Evolutionary conservation across 352 stramenopile species (phyloP).

Genomic region (Pythium rhizo-oryzae): DNA sequence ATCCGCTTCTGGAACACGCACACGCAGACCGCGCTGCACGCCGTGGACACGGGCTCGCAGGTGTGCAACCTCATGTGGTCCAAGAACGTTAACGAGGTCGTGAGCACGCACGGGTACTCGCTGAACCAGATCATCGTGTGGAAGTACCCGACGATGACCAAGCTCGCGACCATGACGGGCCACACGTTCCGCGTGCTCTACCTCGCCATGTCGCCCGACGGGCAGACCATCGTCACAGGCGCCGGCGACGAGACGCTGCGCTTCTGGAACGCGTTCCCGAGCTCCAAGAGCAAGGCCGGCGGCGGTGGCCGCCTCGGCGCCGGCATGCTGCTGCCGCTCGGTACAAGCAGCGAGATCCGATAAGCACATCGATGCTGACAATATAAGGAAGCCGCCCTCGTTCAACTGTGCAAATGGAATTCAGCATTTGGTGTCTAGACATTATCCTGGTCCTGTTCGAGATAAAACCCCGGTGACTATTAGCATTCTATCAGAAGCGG

Average conservation of each 20-base stretch:
- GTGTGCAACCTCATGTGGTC: slow-evolving; percentile 99
- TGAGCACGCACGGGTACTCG: slow-evolving; percentile 98
- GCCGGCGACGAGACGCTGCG: slow-evolving; percentile 97
- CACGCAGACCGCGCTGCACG: slow-evolving; percentile 86
- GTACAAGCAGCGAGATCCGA: slow-evolving; percentile 61
- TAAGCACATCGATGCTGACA: slow-evolving; percentile 25
- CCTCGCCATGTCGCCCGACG: slow-evolving; percentile 96
- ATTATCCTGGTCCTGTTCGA: no score
- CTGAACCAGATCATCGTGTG: slow-evolving; percentile 98
- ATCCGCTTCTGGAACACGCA: slow-evolving; percentile 99
- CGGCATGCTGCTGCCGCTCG: slow-evolving; percentile 60
- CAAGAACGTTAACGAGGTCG: slow-evolving; percentile 97
- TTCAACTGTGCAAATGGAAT: no score
- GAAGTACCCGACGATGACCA: slow-evolving; percentile 97
- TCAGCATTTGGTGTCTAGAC: no score
- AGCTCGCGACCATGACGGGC: slow-evolving; percentile 96
- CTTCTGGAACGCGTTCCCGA: slow-evolving; percentile 98
- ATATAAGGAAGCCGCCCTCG: not conserved
- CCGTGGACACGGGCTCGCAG: slow-evolving; percentile 95
- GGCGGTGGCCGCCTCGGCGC: slow-evolving; percentile 45
- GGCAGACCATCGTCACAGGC: slow-evolving; percentile 97
- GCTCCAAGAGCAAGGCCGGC: slow-evolving; percentile 52
- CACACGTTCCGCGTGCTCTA: slow-evolving; percentile 97
- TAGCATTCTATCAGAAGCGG: slow-evolving; percentile 41
- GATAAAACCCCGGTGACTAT: not conserved